Conservation (phyloP, 495 filamentous ascomycete species). For the Penicillium flavigenum region DNA sequence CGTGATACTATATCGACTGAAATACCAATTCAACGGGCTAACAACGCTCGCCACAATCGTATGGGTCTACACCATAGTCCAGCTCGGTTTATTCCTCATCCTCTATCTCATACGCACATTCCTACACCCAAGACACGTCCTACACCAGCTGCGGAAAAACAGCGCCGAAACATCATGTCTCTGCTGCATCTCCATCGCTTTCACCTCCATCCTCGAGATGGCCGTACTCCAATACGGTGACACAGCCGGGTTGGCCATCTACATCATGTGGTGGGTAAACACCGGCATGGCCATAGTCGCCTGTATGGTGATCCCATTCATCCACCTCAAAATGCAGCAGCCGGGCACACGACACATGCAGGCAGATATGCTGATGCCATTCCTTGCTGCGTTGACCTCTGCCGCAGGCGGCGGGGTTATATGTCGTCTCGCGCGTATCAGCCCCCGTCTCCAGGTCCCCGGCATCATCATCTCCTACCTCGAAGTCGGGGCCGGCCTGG, state of each 20-base stretch:
- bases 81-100: constrained; percentile 20
- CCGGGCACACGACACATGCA: constrained; percentile 23
- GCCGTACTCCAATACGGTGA: constrained; percentile 23
- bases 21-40: constrained; percentile 36
- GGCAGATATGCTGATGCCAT: constrained; percentile 26
- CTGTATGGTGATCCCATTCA: constrained; percentile 26
- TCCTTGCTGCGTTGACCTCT: constrained; percentile 31
- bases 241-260: constrained; percentile 23
- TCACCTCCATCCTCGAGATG: constrained; percentile 32
- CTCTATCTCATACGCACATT: constrained; percentile 32
- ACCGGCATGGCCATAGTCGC: constrained; percentile 25
- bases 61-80: constrained; percentile 35
- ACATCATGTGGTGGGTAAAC: constrained; percentile 35
- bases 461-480: constrained; percentile 36
- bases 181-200: constrained; percentile 31
- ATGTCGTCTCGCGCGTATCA: constrained; percentile 20
- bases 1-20: constrained; percentile 29
- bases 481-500: constrained; percentile 31
- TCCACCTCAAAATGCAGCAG: constrained; percentile 33
- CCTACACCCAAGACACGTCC: constrained; percentile 30
- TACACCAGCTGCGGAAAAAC: constrained; percentile 19
- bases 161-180: constrained; percentile 36
- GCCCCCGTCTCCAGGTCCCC: constrained; percentile 31
- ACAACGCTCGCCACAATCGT: constrained; percentile 30
- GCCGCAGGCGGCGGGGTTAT: constrained; percentile 34